These are phyloP conservation scores for Penicillium sp. DNA, from an alignment of 2,329 filamentous ascomycete species.

Conservation along the genomic window DNA sequence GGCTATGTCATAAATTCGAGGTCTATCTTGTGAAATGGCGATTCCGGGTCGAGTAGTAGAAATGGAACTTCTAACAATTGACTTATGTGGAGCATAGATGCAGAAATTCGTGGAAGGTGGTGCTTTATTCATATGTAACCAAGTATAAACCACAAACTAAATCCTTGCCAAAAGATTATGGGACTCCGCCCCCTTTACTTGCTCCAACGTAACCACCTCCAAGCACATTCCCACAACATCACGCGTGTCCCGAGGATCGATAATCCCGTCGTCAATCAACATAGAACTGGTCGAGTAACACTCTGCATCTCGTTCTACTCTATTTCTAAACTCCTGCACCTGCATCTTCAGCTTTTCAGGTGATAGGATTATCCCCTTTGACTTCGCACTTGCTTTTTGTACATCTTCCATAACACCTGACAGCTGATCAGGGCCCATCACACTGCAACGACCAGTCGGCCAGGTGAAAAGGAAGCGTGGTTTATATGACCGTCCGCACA, in stretches of 20 bases:
- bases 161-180: slow-evolving; percentile 29
- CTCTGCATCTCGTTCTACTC: slow-evolving; percentile 34
- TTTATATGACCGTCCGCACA: slow-evolving; percentile 46
- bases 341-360: slow-evolving; percentile 26
- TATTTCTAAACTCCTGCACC: slow-evolving; percentile 26
- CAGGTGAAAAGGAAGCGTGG: slow-evolving; percentile 48
- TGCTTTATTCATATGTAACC: no score
- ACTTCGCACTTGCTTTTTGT: slow-evolving; percentile 27
- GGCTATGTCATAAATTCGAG: no score
- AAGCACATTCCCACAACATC: slow-evolving; percentile 41
- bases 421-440: slow-evolving; percentile 46
- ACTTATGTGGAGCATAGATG: no score
- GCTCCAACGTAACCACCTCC: slow-evolving; percentile 30
- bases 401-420: slow-evolving; percentile 42
- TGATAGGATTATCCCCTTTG: slow-evolving; percentile 23
- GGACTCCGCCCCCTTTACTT: slow-evolving; percentile 25
- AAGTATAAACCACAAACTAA: not conserved
- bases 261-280: slow-evolving; percentile 40
- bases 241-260: slow-evolving; percentile 41
- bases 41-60: no score
- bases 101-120: no score
- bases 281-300: slow-evolving; percentile 35
- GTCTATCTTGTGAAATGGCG: no score
- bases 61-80: no score
- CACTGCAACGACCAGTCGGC: slow-evolving; percentile 42